A percentile compares a stretch with the other conserved stretches of the same genome.
phyloP scores from a whole-genome alignment of 805 yeast genomes.

The Teunomyces lycoperdinae region DNA sequence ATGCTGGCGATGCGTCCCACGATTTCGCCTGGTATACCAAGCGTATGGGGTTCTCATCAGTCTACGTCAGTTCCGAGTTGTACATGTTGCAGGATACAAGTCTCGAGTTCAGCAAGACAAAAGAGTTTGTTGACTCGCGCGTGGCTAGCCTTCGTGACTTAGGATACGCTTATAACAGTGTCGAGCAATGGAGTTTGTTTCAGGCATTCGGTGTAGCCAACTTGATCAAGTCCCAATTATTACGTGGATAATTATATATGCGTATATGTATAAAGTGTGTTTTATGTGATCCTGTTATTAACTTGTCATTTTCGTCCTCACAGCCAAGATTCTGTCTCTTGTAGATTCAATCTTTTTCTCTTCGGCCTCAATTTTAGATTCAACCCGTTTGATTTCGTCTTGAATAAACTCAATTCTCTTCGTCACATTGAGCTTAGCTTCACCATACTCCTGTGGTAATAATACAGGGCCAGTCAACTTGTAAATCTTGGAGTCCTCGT shows the following conservation, averaged over 20 bases:
- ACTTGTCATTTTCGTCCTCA: slow-evolving; percentile 34
- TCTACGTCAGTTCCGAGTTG: slow-evolving; percentile 73
- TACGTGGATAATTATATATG: slow-evolving; percentile 47
- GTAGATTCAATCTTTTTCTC: slow-evolving; percentile 54
- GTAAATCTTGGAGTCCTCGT: slow-evolving; percentile 72
- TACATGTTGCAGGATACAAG: slow-evolving; percentile 78
- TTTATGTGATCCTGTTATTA: not conserved
- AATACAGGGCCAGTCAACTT: slow-evolving; percentile 91
- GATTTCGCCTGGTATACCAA: slow-evolving; percentile 95
- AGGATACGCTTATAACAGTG: slow-evolving; percentile 59
- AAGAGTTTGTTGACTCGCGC: slow-evolving; percentile 60
- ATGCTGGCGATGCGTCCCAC: slow-evolving; percentile 73
- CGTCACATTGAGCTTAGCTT: slow-evolving; percentile 79
- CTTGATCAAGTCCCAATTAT: slow-evolving; percentile 65
- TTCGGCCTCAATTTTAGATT: slow-evolving; percentile 52
- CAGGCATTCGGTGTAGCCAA: slow-evolving; percentile 63
- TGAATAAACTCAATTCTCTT: slow-evolving; percentile 88
- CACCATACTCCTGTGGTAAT: slow-evolving; percentile 80
- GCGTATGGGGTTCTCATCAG: slow-evolving; percentile 64
- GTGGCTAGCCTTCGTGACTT: slow-evolving; percentile 50
- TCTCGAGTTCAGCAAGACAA: slow-evolving; percentile 51
- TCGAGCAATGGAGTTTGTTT: slow-evolving; percentile 77
- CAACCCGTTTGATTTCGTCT: slow-evolving; percentile 73
- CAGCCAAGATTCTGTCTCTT: slow-evolving; percentile 51
- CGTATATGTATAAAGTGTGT: not conserved